phyloP scores from a whole-genome alignment of 2,329 filamentous ascomycete genomes.

The Knoxdaviesia proteae region DNA sequence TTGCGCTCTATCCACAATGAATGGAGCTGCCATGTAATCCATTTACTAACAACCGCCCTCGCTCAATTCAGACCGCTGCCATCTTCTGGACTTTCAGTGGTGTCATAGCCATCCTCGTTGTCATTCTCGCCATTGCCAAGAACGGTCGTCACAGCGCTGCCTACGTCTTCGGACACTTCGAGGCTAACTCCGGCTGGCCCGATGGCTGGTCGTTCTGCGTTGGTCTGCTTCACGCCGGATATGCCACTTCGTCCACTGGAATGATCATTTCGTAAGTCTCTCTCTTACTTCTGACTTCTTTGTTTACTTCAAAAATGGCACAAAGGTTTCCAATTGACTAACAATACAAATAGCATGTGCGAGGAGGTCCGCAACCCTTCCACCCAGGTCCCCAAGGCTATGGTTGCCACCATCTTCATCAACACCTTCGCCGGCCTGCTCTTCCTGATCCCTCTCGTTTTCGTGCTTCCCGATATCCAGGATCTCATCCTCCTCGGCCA shows the following conservation, averaged over 20 bases:
- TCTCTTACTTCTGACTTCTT: conserved; percentile 20
- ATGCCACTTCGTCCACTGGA: conserved; percentile 55
- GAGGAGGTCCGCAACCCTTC: conserved; percentile 48
- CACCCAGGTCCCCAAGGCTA: conserved; percentile 50
- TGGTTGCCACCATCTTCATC: conserved; percentile 45
- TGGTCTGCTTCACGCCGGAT: conserved; percentile 50
- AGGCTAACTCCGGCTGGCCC: conserved; percentile 46
- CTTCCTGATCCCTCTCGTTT: conserved; percentile 47
- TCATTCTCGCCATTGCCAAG: conserved; percentile 44
- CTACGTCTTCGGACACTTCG: conserved; percentile 50
- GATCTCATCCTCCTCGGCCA: conserved; percentile 34
- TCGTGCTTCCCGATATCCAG: conserved; percentile 43
- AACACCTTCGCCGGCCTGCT: conserved; percentile 46
- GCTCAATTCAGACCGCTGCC: conserved; percentile 36
- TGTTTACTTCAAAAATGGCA: too few species aligned
- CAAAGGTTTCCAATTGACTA: conserved; percentile 12
- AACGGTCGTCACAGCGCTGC: conserved; percentile 40
- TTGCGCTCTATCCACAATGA: not conserved
- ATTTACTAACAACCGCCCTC: not conserved
- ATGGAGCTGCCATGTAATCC: too few species aligned
- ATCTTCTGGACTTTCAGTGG: conserved; percentile 58
- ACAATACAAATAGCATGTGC: conserved; percentile 28
- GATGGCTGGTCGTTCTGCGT: conserved; percentile 55
- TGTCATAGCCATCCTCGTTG: conserved; percentile 42
- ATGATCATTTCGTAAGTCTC: conserved; percentile 43